phyloP scores from a whole-genome alignment of 2,329 filamentous ascomycete species.

The Alternaria alternata region DNA sequence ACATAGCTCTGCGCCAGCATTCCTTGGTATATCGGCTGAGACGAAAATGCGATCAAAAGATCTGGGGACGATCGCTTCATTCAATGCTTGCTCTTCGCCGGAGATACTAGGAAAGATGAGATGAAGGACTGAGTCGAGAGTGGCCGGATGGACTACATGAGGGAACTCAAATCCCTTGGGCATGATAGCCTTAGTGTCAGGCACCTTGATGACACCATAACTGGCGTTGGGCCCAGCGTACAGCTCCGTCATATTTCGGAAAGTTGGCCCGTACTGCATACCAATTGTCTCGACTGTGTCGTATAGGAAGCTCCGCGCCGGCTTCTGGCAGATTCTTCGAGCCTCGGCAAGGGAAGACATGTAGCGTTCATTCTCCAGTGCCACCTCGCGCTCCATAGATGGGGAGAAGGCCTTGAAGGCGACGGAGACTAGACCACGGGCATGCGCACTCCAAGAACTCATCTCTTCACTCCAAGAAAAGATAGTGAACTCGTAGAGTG shows the following conservation, averaged over 20 bases:
- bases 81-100: constrained; percentile 19
- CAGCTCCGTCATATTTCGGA: constrained; percentile 25
- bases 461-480: constrained; percentile 14
- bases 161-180: constrained; percentile 11
- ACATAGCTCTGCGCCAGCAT: constrained; percentile 4
- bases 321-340: constrained; percentile 4
- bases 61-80: constrained; percentile 10
- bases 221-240: neutral
- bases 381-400: constrained; percentile 8
- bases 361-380: constrained; percentile 1
- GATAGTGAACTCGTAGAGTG: constrained; percentile 12
- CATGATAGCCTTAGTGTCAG: constrained; percentile 7
- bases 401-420: constrained; percentile 4
- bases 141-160: constrained; percentile 11
- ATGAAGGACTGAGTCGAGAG: constrained; percentile 13
- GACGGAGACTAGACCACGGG: constrained; percentile 9
- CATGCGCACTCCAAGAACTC: constrained; percentile 10
- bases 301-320: constrained; percentile 12
- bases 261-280: constrained; percentile 17
- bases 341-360: constrained; percentile 3
- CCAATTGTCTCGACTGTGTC: constrained; percentile 14
- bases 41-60: constrained; percentile 13
- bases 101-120: constrained; percentile 14
- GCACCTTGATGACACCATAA: constrained; percentile 12
- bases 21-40: constrained; percentile 1